Conservation (phyloP, 2,329 filamentous ascomycete species). For the Ascochyta lentis region DNA sequence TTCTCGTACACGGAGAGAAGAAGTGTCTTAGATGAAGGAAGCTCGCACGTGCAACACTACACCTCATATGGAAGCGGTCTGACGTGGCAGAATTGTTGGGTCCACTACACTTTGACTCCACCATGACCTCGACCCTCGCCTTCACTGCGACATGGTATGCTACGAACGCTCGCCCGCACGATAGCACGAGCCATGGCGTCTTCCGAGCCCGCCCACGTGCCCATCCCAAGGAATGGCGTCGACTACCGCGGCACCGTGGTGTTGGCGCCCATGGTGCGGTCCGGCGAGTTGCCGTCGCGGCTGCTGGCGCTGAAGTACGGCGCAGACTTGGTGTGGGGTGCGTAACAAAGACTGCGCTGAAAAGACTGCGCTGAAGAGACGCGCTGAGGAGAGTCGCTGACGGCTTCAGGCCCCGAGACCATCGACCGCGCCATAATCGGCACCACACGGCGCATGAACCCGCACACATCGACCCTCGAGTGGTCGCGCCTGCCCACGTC, state of each 20-base stretch:
- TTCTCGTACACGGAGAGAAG: no score
- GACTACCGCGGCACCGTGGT: constrained; percentile 95
- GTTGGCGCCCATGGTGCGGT: constrained; percentile 96
- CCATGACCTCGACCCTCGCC: not conserved
- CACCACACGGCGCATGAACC: constrained; percentile 77
- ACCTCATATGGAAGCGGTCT: constrained; percentile 1
- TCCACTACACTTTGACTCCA: constrained; percentile 6
- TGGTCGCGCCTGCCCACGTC: constrained; percentile 80
- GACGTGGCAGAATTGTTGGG: constrained; percentile 5
- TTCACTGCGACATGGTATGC: constrained; percentile 46
- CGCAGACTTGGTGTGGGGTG: constrained; percentile 95
- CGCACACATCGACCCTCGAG: constrained; percentile 79
- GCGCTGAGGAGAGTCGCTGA: not conserved
- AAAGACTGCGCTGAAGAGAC: no score
- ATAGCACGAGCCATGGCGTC: constrained; percentile 43
- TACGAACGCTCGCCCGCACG: constrained; percentile 41
- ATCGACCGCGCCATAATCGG: constrained; percentile 93
- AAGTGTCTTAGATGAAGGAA: no score
- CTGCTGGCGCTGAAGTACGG: constrained; percentile 91
- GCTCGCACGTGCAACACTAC: no score
- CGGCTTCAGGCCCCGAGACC: constrained; percentile 78
- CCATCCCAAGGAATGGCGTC: constrained; percentile 86
- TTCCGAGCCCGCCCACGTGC: constrained; percentile 64
- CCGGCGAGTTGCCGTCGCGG: constrained; percentile 91
- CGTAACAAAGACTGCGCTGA: constrained; percentile 1